phyloP scores from a whole-genome alignment of 768 basidiomycete species.

The Pleurotus tuoliensis region DNA sequence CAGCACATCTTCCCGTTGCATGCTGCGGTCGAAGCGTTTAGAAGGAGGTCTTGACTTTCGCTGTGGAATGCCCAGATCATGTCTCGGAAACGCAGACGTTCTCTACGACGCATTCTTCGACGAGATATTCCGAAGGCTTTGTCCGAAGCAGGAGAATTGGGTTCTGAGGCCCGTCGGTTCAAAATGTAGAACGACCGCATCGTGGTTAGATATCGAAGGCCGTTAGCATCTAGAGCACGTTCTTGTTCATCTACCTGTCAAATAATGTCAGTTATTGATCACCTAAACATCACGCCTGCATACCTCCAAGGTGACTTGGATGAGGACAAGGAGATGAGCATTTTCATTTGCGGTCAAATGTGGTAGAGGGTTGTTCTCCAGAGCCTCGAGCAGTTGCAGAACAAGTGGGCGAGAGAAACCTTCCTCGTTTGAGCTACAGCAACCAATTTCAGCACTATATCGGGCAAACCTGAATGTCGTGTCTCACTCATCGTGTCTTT shows the following conservation, averaged over 20 bases:
- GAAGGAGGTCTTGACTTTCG: conserved; percentile 83
- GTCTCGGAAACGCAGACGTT: conserved; percentile 87
- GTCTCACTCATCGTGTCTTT: conserved; percentile 25
- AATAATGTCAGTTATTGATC: neutral
- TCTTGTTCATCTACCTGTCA: conserved; percentile 82
- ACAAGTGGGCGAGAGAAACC: conserved; percentile 62
- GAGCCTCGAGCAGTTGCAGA: conserved; percentile 51
- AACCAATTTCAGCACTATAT: conserved; percentile 6
- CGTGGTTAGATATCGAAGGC: conserved; percentile 88
- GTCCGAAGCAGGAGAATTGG: conserved; percentile 40
- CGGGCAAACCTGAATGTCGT: too few relatives aligned
- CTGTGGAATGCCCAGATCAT: conserved; percentile 98
- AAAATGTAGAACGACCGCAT: conserved; percentile 90
- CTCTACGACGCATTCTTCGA: conserved; percentile 54
- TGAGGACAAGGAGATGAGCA: conserved; percentile 76
- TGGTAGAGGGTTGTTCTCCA: conserved; percentile 63
- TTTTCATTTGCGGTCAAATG: conserved; percentile 79
- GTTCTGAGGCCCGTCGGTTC: conserved; percentile 57
- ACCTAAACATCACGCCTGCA: conserved; percentile 22
- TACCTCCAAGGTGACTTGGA: conserved; percentile 83
- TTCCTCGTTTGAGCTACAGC: conserved; percentile 44
- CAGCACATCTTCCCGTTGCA: conserved; percentile 87
- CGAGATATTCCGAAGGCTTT: conserved; percentile 21
- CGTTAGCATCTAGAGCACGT: conserved; percentile 88
- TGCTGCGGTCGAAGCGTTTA: conserved; percentile 64